Conservation (phyloP, 139 green algal species). For the Mychonastes homosphaera region DNA sequence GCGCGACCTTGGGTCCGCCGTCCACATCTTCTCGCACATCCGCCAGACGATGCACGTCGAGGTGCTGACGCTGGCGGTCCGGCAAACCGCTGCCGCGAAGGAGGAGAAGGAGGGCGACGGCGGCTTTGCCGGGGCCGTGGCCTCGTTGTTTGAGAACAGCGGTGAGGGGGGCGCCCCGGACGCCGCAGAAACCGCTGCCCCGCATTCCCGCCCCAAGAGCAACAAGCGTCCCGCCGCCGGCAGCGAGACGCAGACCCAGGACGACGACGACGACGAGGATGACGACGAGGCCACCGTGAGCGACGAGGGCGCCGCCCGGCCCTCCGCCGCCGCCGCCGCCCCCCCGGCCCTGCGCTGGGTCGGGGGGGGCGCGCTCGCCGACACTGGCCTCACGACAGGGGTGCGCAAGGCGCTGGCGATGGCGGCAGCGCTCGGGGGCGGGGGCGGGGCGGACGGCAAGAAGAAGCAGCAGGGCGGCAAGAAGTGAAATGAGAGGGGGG, state of each 20-base stretch:
- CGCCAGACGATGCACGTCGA: conserved; percentile 45
- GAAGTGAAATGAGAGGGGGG: too few species aligned
- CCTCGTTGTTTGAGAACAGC: too few species aligned
- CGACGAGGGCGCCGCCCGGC: not conserved
- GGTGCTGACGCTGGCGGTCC: conserved; percentile 29
- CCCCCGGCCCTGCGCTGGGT: conserved; percentile 10
- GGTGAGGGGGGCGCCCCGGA: too few species aligned
- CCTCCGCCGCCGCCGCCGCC: not conserved
- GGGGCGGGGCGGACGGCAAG: too few species aligned
- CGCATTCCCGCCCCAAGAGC: too few species aligned
- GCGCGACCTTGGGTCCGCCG: conserved; percentile 24
- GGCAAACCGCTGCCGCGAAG: too few species aligned
- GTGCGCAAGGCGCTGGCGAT: conserved; percentile 15
- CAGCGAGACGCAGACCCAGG: not conserved
- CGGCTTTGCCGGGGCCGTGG: too few species aligned
- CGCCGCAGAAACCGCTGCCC: too few species aligned
- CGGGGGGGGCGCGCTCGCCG: not conserved
- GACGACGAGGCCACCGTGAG: not conserved
- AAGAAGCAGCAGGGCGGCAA: too few species aligned
- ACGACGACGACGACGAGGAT: not conserved
- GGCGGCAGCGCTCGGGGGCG: too few species aligned
- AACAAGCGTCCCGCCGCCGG: not conserved
- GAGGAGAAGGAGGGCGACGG: too few species aligned
- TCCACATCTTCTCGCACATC: conserved; percentile 65
- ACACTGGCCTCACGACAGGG: conserved; percentile 6